Conservation (phyloP, 768 basidiomycete genomes). For the Mycena polygramma region DNA sequence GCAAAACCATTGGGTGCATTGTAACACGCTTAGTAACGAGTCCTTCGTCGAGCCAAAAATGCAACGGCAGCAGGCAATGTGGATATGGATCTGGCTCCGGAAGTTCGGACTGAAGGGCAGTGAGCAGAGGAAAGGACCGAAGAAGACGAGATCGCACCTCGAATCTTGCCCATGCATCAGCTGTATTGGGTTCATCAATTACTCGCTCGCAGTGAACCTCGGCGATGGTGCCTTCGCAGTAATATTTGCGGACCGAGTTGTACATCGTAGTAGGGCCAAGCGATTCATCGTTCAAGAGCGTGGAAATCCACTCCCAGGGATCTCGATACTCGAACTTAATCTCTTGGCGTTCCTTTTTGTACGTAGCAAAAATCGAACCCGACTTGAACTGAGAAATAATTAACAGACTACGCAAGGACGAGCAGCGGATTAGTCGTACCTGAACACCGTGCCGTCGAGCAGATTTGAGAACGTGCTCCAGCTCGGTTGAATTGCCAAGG, state of each 20-base stretch:
- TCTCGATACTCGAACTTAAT: constrained; percentile 46
- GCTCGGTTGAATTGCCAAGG: constrained; percentile 39
- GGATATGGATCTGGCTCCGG: constrained; percentile 23
- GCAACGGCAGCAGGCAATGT: constrained; percentile 45
- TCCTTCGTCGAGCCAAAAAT: constrained; percentile 50
- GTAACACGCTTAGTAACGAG: constrained; percentile 42
- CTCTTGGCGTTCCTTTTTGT: constrained; percentile 28
- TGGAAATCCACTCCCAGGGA: constrained; percentile 46
- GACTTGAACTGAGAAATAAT: constrained; percentile 37
- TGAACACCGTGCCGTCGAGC: constrained; percentile 40
- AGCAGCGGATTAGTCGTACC: constrained; percentile 27
- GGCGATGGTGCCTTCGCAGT: constrained; percentile 31
- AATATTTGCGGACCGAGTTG: constrained; percentile 43
- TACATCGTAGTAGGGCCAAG: constrained; percentile 36
- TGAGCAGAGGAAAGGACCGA: constrained; percentile 4
- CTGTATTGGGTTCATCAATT: constrained; percentile 47
- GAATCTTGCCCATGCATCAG: constrained; percentile 45
- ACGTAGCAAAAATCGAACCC: constrained; percentile 32
- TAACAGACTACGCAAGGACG: neutral
- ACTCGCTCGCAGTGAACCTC: constrained; percentile 34
- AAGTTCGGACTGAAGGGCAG: constrained; percentile 33
- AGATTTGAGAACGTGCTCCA: constrained; percentile 36
- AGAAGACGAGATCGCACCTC: constrained; percentile 34
- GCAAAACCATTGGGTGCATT: constrained; percentile 46
- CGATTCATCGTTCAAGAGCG: constrained; percentile 39